Percentiles rank a stretch among this genome's conserved stretches.
phyloP scores from a whole-genome alignment of 768 basidiomycete species.

The Pseudohyphozyma bogoriensis region DNA sequence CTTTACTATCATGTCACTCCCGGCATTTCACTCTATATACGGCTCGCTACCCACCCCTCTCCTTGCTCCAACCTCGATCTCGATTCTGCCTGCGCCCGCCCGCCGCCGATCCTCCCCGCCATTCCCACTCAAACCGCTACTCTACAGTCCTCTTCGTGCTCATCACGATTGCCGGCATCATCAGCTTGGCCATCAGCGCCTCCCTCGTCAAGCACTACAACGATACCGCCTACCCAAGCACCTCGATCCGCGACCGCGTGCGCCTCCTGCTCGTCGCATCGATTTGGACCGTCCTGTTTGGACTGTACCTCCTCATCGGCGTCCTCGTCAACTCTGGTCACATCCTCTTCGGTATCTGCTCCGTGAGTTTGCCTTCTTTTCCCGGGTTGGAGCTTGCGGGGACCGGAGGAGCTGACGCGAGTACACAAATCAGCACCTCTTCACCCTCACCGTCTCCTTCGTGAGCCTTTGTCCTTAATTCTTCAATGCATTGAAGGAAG shows the following conservation, averaged over 20 bases:
- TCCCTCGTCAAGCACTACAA: constrained; percentile 33
- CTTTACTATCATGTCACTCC: too few species aligned
- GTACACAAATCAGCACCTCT: too few species aligned
- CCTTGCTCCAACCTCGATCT: too few species aligned
- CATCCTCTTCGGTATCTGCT: constrained; percentile 36
- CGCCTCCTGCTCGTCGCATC: constrained; percentile 32
- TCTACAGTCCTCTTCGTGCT: not conserved
- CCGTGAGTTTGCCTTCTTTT: too few species aligned
- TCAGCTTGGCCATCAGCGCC: constrained; percentile 35
- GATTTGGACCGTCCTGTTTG: constrained; percentile 2
- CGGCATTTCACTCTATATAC: too few species aligned
- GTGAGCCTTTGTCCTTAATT: constrained; percentile 4
- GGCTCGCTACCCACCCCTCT: too few species aligned
- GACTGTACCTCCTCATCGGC: constrained; percentile 34
- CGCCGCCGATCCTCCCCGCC: too few species aligned
- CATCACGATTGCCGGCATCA: constrained; percentile 29
- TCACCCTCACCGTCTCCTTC: constrained; percentile 37
- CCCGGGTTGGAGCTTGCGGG: too few species aligned
- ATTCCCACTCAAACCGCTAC: too few species aligned
- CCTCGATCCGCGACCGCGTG: constrained; percentile 37
- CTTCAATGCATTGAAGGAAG: not conserved
- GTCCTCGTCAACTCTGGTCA: constrained; percentile 32
- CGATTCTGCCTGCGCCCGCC: too few species aligned
- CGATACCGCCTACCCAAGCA: constrained; percentile 29
- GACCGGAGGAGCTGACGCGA: too few species aligned